These are phyloP conservation scores for Suhomyces ambrosiae DNA, from an alignment of 1,139 yeast genomes.

Conservation along the genomic window DNA sequence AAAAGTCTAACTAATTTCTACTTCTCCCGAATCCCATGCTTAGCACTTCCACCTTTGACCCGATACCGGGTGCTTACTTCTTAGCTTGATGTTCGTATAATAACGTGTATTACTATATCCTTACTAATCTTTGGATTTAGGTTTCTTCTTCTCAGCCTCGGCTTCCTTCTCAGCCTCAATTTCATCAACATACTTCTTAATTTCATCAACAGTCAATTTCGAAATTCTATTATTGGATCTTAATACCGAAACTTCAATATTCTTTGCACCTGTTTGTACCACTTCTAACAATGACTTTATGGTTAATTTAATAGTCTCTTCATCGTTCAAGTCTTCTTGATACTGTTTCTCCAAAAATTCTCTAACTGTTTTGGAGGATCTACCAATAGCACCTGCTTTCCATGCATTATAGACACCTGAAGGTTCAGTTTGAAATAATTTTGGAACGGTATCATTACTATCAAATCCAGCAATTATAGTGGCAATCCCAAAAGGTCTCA, in stretches of 20 bases:
- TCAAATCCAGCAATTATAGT: slow-evolving; percentile 96
- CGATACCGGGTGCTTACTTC: too few relatives aligned
- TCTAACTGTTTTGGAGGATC: slow-evolving; percentile 91
- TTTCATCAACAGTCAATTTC: slow-evolving; percentile 67
- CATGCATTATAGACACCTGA: slow-evolving; percentile 98
- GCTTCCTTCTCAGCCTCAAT: slow-evolving; percentile 91
- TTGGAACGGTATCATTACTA: slow-evolving; percentile 77
- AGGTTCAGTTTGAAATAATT: slow-evolving; percentile 93
- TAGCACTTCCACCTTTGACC: too few relatives aligned
- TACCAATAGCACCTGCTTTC: slow-evolving; percentile 98
- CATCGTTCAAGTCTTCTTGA: slow-evolving; percentile 68
- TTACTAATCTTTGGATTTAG: slow-evolving; percentile 43
- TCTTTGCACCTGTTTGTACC: slow-evolving; percentile 96
- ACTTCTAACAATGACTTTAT: slow-evolving; percentile 89
- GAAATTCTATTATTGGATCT: slow-evolving; percentile 61
- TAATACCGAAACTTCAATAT: slow-evolving; percentile 90
- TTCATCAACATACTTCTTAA: slow-evolving; percentile 73
- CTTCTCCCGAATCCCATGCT: too few relatives aligned
- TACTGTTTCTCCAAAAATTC: slow-evolving; percentile 94
- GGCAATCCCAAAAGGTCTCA: slow-evolving; percentile 92
- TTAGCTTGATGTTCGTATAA: neutral
- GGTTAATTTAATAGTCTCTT: slow-evolving; percentile 77
- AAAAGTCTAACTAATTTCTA: too few relatives aligned
- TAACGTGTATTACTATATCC: neutral
- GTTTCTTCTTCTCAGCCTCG: slow-evolving; percentile 85